Base-by-base conservation (phyloP, 441 rosid species). In the Syzygium malaccense region DNA sequence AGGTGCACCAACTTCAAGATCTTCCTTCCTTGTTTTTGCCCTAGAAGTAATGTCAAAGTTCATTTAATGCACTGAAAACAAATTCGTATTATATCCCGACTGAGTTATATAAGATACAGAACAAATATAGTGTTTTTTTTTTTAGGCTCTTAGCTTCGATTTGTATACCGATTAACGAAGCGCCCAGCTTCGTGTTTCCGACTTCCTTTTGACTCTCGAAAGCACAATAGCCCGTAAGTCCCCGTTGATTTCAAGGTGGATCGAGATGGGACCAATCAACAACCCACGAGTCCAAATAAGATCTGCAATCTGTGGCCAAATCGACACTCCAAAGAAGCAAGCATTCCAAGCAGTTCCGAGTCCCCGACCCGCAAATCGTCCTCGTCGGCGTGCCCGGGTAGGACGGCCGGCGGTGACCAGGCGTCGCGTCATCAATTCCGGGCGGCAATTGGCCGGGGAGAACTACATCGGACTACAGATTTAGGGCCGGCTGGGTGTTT, bases 341-440 rank as follows among this genome's bases (percentile, higher is more conserved):
- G 28, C 26, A 37, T 4, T 71, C 28, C 9, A 12, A 6, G 51
- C 80, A 6, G 15, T 4, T 37, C n/a, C n/a, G 26, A 71, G 4
- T 71, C 41, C 28, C 51, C 6, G 1, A 23, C 45, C 48, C 1
- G 4, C 14, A 68, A 33, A 12, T 33, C 13, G 3, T 20, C 6
- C 8, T 9, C 10, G 14, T 33, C 13, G 14, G 14, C 0, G 11
- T 1, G 2, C 2, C 79, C 0, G 1, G 10, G 10, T 14, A 33
- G 14, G 5, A 33, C 1, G 3, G 60, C 28, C 60, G 1, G 6
- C 14, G 3, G 25, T 55, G 25, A 7, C 4, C 3, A 8, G 57
- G 8, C 10, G 9, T 0, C 5, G 1, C 57, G 10, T 55, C 58
- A 55, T 8, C 25, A 55, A 19, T 18, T 55, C 20, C 10, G 8